These are phyloP conservation scores for Diddensiella santjacobensis DNA, from an alignment of 805 yeast species.

Conservation along the genomic window DNA sequence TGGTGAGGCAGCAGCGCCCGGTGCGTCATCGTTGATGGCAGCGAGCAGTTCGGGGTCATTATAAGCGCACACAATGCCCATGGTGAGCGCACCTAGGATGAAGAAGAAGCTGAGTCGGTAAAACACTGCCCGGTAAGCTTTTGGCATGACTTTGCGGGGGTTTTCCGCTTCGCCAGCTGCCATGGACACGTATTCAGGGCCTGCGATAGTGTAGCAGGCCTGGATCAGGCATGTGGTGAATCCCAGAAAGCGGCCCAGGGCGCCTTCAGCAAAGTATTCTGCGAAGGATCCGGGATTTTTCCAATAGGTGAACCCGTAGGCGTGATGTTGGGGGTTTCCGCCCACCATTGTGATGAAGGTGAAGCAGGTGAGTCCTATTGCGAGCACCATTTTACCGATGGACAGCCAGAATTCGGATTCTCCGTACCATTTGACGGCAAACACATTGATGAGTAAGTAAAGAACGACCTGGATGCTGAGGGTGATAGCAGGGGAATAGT, in stretches of 20 bases:
- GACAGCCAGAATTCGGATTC: constrained; percentile 80
- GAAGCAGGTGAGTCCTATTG: constrained; percentile 69
- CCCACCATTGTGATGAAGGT: constrained; percentile 83
- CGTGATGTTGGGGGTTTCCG: constrained; percentile 72
- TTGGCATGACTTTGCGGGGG: constrained; percentile 71
- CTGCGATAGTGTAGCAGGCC: constrained; percentile 78
- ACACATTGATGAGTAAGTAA: constrained; percentile 60
- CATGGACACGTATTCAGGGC: constrained; percentile 83
- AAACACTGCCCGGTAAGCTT: constrained; percentile 73
- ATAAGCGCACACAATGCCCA: constrained; percentile 71
- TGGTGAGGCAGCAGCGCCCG: constrained; percentile 79
- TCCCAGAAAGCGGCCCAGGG: constrained; percentile 65
- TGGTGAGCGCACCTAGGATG: constrained; percentile 69
- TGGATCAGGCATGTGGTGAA: constrained; percentile 63
- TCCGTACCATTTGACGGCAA: constrained; percentile 74
- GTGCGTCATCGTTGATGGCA: constrained; percentile 57
- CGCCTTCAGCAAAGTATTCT: constrained; percentile 50
- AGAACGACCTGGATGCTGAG: constrained; percentile 60
- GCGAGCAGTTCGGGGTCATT: constrained; percentile 57
- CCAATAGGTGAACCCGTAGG: constrained; percentile 58
- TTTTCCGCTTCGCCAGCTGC: constrained; percentile 76
- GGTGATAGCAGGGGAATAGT: constrained; percentile 67
- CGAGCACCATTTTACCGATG: constrained; percentile 66
- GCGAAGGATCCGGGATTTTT: constrained; percentile 55
- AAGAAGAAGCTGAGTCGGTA: constrained; percentile 64